These are phyloP conservation scores for Nakazawaea peltata DNA, from an alignment of 805 yeast species.

Conservation along the genomic window DNA sequence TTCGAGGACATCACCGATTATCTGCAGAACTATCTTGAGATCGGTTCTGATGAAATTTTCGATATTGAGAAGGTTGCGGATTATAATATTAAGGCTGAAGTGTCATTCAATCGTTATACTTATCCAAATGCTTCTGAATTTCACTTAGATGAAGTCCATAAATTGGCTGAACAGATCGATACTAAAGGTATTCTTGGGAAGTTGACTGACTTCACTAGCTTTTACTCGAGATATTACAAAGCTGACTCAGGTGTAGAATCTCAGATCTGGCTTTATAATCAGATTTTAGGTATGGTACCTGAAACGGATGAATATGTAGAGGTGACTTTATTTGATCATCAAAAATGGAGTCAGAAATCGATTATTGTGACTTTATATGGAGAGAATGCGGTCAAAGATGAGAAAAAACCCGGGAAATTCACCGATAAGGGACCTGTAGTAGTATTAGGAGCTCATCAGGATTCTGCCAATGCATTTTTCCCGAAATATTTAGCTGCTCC, in stretches of 20 bases:
- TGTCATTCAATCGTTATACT: constrained; percentile 22
- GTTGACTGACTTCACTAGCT: constrained; percentile 58
- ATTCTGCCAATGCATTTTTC: constrained; percentile 66
- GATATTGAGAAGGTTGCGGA: constrained; percentile 16
- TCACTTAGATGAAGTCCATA: constrained; percentile 29
- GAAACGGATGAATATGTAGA: constrained; percentile 21
- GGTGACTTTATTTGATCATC: constrained; percentile 49
- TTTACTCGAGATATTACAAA: constrained; percentile 71
- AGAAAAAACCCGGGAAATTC: constrained; percentile 15
- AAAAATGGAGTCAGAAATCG: constrained; percentile 72
- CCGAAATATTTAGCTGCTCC: constrained; percentile 72
- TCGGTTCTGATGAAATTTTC: constrained; percentile 26
- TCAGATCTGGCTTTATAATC: constrained; percentile 58
- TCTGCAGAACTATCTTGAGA: constrained; percentile 24
- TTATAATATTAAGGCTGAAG: constrained; percentile 10
- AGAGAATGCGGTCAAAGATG: constrained; percentile 24
- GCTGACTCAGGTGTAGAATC: constrained; percentile 62
- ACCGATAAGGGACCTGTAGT: constrained; percentile 32
- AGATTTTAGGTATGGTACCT: constrained; percentile 24
- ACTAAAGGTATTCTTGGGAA: constrained; percentile 38
- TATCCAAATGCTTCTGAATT: constrained; percentile 42
- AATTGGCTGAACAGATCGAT: constrained; percentile 36
- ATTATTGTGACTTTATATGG: constrained; percentile 62
- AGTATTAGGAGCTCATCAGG: constrained; percentile 86
- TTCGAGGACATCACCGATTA: constrained; percentile 62